Evolutionary conservation across 2,329 filamentous ascomycete genomes (phyloP).

Genomic region (Talaromyces sp.): DNA sequence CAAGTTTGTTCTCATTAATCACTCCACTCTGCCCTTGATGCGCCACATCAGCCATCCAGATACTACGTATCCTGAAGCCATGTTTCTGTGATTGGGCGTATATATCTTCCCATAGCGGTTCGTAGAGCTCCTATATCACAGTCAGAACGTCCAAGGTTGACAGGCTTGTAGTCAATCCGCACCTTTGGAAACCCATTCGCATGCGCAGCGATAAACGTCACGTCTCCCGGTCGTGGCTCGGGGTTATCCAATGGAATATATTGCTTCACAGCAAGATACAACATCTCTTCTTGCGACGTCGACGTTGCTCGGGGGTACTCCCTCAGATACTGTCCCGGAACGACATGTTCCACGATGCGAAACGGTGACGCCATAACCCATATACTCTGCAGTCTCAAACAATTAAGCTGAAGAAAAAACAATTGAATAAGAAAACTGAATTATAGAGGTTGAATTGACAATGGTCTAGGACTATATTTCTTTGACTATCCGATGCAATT

Average conservation of each 20-base stretch:
- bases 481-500: background rate
- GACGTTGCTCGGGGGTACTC: slow-evolving; percentile 75
- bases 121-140: slow-evolving; percentile 72
- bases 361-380: slow-evolving; percentile 26
- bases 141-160: background rate
- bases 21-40: slow-evolving; percentile 78
- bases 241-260: slow-evolving; percentile 75
- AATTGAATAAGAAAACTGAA: background rate
- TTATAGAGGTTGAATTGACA: background rate
- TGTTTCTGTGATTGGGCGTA: slow-evolving; percentile 56
- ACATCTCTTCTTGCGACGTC: slow-evolving; percentile 68
- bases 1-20: slow-evolving; percentile 71
- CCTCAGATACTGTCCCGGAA: slow-evolving; percentile 75
- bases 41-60: slow-evolving; percentile 89
- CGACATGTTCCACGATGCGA: slow-evolving; percentile 68
- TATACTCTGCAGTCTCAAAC: background rate
- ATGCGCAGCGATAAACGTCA: slow-evolving; percentile 83
- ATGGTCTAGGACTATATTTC: background rate
- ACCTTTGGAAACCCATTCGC: slow-evolving; percentile 94
- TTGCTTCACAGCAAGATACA: slow-evolving; percentile 78
- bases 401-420: background rate
- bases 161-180: slow-evolving; percentile 19
- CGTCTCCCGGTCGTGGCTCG: slow-evolving; percentile 66
- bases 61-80: slow-evolving; percentile 70
- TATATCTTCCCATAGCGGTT: slow-evolving; percentile 86